A percentile compares a stretch with the other conserved stretches of the same genome.
These are phyloP conservation scores for Solanum pennellii DNA, from an alignment of 257 asterid species.

Conservation along the genomic window DNA sequence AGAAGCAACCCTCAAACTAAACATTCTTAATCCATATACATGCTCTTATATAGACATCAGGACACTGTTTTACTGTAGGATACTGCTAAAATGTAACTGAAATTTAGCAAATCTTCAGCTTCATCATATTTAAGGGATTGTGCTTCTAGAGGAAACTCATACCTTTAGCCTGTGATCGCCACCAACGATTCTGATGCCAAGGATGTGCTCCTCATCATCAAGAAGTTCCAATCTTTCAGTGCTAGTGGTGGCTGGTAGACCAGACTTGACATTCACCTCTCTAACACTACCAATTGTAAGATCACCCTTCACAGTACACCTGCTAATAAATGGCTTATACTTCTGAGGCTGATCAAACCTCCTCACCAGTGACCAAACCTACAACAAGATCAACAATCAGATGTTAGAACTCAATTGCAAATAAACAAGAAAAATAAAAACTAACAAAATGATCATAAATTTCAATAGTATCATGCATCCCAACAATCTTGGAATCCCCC, in stretches of 20 bases:
- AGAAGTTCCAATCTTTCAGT: constrained; percentile 77
- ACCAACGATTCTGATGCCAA: constrained; percentile 75
- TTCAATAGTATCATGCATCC: background rate
- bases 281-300: constrained; percentile 75
- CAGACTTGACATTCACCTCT: constrained; percentile 87
- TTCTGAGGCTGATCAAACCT: constrained; percentile 86
- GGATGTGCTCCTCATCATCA: constrained; percentile 72
- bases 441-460: background rate
- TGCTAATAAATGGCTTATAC: constrained; percentile 88
- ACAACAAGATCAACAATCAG: background rate
- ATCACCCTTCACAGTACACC: constrained; percentile 59
- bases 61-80: background rate
- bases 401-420: background rate
- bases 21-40: background rate
- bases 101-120: background rate
- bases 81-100: background rate
- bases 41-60: background rate
- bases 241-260: constrained; percentile 97
- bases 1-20: background rate
- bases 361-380: constrained; percentile 97
- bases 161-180: constrained; percentile 94
- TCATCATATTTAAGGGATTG: background rate
- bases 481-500: background rate
- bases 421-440: background rate
- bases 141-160: background rate